phyloP scores from a whole-genome alignment of 345 rosid genomes.

The Corchorus olitorius region DNA sequence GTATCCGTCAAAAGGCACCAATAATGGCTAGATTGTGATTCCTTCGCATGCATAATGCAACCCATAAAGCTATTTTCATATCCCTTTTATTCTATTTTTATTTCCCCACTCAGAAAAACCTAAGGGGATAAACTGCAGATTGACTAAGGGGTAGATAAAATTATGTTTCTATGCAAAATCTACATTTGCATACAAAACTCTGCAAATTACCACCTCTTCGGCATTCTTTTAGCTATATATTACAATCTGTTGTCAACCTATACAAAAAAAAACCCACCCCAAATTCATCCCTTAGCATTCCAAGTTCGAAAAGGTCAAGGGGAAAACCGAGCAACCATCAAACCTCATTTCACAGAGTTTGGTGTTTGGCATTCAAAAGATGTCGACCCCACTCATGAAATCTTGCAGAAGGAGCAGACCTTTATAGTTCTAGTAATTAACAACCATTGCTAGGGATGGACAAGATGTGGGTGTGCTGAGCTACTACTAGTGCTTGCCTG shows the following conservation, averaged over 20 bases:
- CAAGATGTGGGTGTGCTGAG: conserved; percentile 44
- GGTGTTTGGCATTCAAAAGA: conserved; percentile 33
- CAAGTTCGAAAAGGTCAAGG: conserved; percentile 34
- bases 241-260: conserved; percentile 58
- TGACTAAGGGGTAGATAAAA: conserved; percentile 7
- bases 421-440: conserved; percentile 31
- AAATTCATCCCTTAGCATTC: conserved; percentile 40
- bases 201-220: conserved; percentile 30
- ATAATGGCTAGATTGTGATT: background rate
- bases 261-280: conserved; percentile 51
- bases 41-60: conserved; percentile 18
- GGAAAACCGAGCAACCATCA: conserved; percentile 46
- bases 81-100: conserved; percentile 3
- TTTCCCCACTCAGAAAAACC: conserved; percentile 4
- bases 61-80: background rate
- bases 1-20: conserved; percentile 1
- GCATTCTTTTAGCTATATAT: conserved; percentile 34
- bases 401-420: conserved; percentile 30
- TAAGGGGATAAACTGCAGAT: background rate
- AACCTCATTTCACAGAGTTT: conserved; percentile 45
- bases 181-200: conserved; percentile 35
- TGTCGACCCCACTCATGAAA: conserved; percentile 23
- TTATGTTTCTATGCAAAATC: conserved; percentile 23
- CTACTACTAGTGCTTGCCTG: conserved; percentile 73
- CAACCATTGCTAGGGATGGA: conserved; percentile 41